phyloP scores from a whole-genome alignment of 768 basidiomycete genomes.

The Piloderma croceum region DNA sequence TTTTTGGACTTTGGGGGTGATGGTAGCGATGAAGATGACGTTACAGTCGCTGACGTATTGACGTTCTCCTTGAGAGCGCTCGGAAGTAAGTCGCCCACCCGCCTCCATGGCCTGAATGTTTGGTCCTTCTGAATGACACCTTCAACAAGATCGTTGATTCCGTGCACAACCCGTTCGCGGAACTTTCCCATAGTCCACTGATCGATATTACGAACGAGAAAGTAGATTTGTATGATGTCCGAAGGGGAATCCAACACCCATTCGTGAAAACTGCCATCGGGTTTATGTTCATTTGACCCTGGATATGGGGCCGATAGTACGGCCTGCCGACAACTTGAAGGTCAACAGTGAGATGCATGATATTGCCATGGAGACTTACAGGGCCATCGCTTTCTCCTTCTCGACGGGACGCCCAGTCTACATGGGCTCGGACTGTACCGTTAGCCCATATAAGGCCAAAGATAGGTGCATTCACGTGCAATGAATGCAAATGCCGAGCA shows the following conservation, averaged over 20 bases:
- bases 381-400: constrained; percentile 26
- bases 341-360: neutral
- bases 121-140: constrained; percentile 28
- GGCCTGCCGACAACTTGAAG: constrained; percentile 25
- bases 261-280: constrained; percentile 35
- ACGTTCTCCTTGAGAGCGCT: constrained; percentile 33
- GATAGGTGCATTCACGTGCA: constrained; percentile 40
- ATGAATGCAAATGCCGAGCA: constrained; percentile 44
- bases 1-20: constrained; percentile 23
- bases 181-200: constrained; percentile 45
- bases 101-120: constrained; percentile 44
- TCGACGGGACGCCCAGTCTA: constrained; percentile 52
- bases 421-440: constrained; percentile 46
- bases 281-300: constrained; percentile 14
- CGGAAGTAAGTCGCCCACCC: constrained; percentile 30
- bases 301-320: constrained; percentile 48
- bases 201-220: constrained; percentile 50
- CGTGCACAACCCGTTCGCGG: constrained; percentile 32
- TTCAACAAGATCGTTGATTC: constrained; percentile 32
- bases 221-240: constrained; percentile 45
- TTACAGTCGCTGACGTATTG: constrained; percentile 18
- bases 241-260: constrained; percentile 42
- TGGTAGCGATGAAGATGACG: constrained; percentile 20
- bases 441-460: constrained; percentile 52
- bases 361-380: constrained; percentile 22